These are phyloP conservation scores for Hyphodiscus sp. DNA, from an alignment of 2,329 filamentous ascomycete genomes.

Conservation along the genomic window DNA sequence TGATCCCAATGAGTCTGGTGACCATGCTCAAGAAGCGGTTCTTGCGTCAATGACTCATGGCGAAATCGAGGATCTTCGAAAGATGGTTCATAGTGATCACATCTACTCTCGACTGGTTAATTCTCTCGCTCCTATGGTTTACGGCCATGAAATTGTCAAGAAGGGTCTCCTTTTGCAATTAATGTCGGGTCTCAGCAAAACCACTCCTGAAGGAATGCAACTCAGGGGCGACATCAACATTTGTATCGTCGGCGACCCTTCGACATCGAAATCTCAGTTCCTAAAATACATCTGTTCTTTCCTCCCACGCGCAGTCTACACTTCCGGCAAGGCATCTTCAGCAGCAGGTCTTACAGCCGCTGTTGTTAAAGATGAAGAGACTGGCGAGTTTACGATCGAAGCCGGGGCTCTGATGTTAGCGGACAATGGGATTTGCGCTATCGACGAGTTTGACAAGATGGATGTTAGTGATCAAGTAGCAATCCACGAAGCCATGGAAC, in stretches of 20 bases:
- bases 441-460: conserved; percentile 99
- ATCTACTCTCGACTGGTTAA: conserved; percentile 91
- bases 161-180: conserved; percentile 91
- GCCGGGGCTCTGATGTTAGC: conserved; percentile 96
- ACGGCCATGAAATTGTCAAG: conserved; percentile 95
- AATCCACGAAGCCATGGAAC: conserved; percentile 99
- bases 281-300: conserved; percentile 97
- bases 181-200: conserved; percentile 91
- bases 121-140: conserved; percentile 93
- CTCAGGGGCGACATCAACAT: conserved; percentile 98
- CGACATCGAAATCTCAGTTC: conserved; percentile 96
- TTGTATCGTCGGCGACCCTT: conserved; percentile 94
- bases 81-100: conserved; percentile 91
- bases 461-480: conserved; percentile 94
- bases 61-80: conserved; percentile 86
- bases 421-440: conserved; percentile 94
- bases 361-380: conserved; percentile 97
- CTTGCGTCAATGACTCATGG: conserved; percentile 76
- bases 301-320: conserved; percentile 94
- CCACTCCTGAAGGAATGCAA: conserved; percentile 88
- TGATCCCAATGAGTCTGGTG: conserved; percentile 65
- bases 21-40: conserved; percentile 81
- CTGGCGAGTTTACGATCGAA: conserved; percentile 97
- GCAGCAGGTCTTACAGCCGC: conserved; percentile 95
- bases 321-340: conserved; percentile 93